Conservation (phyloP, 495 filamentous ascomycete genomes). For the Penicillium steckii region DNA sequence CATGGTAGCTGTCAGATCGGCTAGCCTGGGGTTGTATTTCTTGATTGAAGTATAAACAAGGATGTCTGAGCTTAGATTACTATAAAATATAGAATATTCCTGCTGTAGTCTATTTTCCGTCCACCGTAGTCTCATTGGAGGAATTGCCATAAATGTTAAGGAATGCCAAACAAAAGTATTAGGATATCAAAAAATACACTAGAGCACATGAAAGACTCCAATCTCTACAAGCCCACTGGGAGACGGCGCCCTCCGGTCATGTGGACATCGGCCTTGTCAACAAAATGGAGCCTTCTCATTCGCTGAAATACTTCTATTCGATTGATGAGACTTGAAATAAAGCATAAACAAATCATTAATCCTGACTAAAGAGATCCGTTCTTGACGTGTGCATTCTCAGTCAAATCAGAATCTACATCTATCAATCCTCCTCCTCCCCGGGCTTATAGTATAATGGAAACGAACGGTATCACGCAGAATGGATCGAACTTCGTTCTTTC, state of each 20-base stretch:
- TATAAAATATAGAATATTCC: too few relatives aligned
- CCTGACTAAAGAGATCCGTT: not conserved
- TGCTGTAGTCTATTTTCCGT: too few relatives aligned
- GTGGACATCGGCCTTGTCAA: not conserved
- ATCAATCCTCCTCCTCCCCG: too few relatives aligned
- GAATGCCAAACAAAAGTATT: too few relatives aligned
- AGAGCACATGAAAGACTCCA: not conserved
- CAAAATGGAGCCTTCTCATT: not conserved
- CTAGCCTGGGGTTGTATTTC: too few relatives aligned
- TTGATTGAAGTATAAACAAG: too few relatives aligned
- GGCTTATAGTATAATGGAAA: slow-evolving; percentile 8
- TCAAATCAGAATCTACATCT: not conserved
- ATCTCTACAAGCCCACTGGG: not conserved
- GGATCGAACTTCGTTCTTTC: slow-evolving; percentile 11
- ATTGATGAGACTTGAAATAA: not conserved
- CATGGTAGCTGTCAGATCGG: too few relatives aligned
- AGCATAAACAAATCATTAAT: not conserved
- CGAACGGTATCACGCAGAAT: not conserved
- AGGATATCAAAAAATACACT: too few relatives aligned
- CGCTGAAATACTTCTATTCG: not conserved
- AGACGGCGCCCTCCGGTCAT: slow-evolving; percentile 11
- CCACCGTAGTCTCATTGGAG: too few relatives aligned
- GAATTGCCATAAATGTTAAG: too few relatives aligned
- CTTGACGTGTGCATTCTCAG: not conserved
- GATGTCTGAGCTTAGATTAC: too few relatives aligned